Evolutionary conservation across 768 basidiomycete species (phyloP), one percentile per base, ranked within the genome.

Genomic region (Phylloporus sp.): DNA sequence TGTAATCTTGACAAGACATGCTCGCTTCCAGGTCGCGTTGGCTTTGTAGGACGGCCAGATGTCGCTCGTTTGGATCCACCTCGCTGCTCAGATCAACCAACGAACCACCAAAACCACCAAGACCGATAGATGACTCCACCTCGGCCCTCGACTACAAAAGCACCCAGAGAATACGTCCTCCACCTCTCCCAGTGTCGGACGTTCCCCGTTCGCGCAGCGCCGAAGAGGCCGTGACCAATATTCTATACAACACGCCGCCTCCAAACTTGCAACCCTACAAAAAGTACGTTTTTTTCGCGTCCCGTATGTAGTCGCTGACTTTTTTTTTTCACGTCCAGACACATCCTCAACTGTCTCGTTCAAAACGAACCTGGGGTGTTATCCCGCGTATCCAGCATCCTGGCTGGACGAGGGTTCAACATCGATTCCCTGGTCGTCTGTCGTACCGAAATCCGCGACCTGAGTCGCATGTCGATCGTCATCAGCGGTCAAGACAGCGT

Each of bases 331-430:
- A n/a, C 43, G 49, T 53, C 44, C 59, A 97, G 93, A 66, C 95
- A 98, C 63, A 80, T 94, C 48, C 78, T 98, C 52, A 98, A 99
- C 71, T 97, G 94, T 67, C 82, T 99, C 50, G 96, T 98, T 4
- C 96, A 99, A 69, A 97, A 99, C 65, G 96, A 99, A 70, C 96
- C 96, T 3, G 96, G 96, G 60, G 96, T 99, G n/a, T 79, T 99
- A 11, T 96, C 95, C 23, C 86, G 96, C 57, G 93, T 99, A 4
- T 95, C 95, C 6, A 96, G 96, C 44, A 97, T 95, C 60, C 78
- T 99, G 20, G 96, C 96, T 17, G 96, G 90, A 33, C 77, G 96
- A 54, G 96, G 96, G 5, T 96, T 99, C 77, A 99, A 99, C 74
- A 90, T 95, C 66, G 95, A 99, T 70, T 97, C 95, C 5, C 75